Percentiles rank a stretch among this genome's conserved stretches.
Conservation (phyloP, 2,329 filamentous ascomycete species). For the Cladosporium sp. region DNA sequence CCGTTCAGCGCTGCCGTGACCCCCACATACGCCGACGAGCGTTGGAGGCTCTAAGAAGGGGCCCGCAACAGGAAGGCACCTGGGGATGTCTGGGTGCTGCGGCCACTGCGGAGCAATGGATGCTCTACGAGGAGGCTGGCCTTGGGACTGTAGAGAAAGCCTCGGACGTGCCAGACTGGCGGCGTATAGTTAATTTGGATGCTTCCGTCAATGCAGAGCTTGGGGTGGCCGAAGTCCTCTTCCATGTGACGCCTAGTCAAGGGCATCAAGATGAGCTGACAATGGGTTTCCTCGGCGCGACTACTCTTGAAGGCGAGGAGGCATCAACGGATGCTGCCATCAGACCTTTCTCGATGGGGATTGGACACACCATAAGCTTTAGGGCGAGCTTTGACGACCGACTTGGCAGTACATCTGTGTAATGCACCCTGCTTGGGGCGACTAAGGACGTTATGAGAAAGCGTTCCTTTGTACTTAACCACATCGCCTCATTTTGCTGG, state of each 20-base stretch:
- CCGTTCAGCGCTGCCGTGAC: conserved; percentile 15
- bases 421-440: no score
- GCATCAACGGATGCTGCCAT: not conserved
- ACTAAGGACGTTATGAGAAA: no score
- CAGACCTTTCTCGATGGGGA: conserved; percentile 4
- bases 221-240: not conserved
- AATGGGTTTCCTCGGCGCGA: not conserved
- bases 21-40: conserved; percentile 15
- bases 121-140: conserved; percentile 17
- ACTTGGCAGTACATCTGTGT: no score
- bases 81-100: conserved; percentile 17
- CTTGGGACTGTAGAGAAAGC: conserved; percentile 6
- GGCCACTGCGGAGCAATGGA: conserved; percentile 14
- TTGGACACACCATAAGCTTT: not conserved
- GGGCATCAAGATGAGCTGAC: conserved; percentile 1
- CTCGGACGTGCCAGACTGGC: conserved; percentile 14
- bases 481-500: no score
- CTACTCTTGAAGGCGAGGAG: not conserved
- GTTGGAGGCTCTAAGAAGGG: conserved; percentile 11
- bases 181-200: not conserved
- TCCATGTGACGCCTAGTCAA: not conserved
- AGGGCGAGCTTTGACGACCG: not conserved
- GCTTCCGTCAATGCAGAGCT: not conserved
- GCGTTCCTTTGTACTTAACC: no score
- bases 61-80: conserved; percentile 17